Percentiles rank a stretch among this genome's conserved stretches.
Evolutionary conservation across 179 eudicot species (phyloP).

Genomic region (Vitellaria paradoxa): DNA sequence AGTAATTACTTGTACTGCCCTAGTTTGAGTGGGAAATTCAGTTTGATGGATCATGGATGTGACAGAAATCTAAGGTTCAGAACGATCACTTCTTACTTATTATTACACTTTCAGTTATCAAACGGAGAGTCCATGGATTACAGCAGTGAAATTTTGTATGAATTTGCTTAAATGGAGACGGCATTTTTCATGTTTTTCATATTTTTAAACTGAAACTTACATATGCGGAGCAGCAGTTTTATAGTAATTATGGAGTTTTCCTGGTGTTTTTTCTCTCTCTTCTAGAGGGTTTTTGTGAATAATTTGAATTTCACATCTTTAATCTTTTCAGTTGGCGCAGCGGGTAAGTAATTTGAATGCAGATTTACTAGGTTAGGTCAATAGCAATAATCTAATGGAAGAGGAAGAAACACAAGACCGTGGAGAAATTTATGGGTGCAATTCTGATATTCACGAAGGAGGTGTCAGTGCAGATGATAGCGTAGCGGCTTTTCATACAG

Average conservation of each 20-base stretch:
- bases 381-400: constrained; percentile 33
- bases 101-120: too few species aligned
- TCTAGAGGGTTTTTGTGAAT: neutral
- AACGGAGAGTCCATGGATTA: too few species aligned
- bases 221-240: neutral
- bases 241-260: too few species aligned
- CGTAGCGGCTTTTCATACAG: constrained; percentile 26
- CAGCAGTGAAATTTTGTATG: too few species aligned
- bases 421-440: constrained; percentile 30
- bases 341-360: constrained; percentile 16
- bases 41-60: too few species aligned
- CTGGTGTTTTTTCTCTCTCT: neutral
- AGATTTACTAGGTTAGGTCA: constrained; percentile 15
- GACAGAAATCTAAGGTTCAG: too few species aligned
- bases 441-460: constrained; percentile 28
- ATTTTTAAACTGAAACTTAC: too few species aligned
- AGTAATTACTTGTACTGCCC: too few species aligned
- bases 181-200: too few species aligned
- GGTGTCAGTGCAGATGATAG: constrained; percentile 27
- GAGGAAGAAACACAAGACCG: constrained; percentile 48
- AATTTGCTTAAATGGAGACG: too few species aligned
- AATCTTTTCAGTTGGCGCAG: constrained; percentile 22
- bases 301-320: neutral
- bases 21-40: too few species aligned
- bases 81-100: too few species aligned